A percentile compares a stretch with the other conserved stretches of the same genome.
Evolutionary conservation across 352 stramenopile species (phyloP).

Genomic region (Phytophthora quininea): DNA sequence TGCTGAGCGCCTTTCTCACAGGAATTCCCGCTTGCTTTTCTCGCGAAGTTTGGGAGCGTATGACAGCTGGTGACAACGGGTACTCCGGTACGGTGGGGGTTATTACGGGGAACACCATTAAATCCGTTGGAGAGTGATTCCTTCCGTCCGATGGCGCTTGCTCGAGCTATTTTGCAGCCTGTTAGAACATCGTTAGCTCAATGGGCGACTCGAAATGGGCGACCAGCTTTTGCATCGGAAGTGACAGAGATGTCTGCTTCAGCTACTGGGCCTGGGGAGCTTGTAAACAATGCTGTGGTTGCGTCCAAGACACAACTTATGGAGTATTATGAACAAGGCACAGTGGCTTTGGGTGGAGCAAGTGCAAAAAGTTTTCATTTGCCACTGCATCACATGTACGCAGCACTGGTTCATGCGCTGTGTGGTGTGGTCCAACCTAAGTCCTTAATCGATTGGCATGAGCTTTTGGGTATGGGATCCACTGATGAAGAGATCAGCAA

Average conservation of each 20-base stretch:
- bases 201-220: slow-evolving; percentile 49
- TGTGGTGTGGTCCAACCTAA: slow-evolving; percentile 45
- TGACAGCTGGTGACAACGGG: slow-evolving; percentile 21
- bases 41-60: slow-evolving; percentile 34
- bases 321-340: slow-evolving; percentile 48
- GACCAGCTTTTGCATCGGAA: slow-evolving; percentile 31
- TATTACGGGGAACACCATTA: slow-evolving; percentile 26
- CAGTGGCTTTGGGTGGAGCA: slow-evolving; percentile 26
- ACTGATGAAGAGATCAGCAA: slow-evolving; percentile 20
- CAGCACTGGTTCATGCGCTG: slow-evolving; percentile 58
- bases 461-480: slow-evolving; percentile 42
- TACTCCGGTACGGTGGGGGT: slow-evolving; percentile 25
- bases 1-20: slow-evolving; percentile 69
- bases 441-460: slow-evolving; percentile 50
- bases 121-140: slow-evolving; percentile 36
- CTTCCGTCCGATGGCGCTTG: slow-evolving; percentile 44
- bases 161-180: slow-evolving; percentile 51
- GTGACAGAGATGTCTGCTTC: slow-evolving; percentile 5
- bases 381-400: slow-evolving; percentile 81
- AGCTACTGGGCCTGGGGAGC: slow-evolving; percentile 22
- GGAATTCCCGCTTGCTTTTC: slow-evolving; percentile 65
- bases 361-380: slow-evolving; percentile 76
- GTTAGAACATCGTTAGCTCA: slow-evolving; percentile 34
- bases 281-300: slow-evolving; percentile 5
- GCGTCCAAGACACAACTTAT: slow-evolving; percentile 28